Conservation (phyloP, 148 eudicot genomes). For the Rhododendron williamsianum region DNA sequence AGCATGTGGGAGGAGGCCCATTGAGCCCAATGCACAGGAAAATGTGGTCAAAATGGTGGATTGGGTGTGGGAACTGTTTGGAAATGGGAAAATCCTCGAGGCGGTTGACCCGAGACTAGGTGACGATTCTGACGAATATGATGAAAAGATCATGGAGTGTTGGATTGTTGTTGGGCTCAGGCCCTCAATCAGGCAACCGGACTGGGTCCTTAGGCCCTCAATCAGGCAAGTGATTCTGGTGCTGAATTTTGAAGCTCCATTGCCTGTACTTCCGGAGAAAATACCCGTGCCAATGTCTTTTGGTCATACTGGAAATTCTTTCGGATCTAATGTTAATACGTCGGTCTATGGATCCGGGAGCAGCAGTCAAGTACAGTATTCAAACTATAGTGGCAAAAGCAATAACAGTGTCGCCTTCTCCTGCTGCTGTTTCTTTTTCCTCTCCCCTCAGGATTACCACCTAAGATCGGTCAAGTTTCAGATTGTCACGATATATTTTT, state of each 20-base stretch:
- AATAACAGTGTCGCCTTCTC: not conserved
- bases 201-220: not conserved
- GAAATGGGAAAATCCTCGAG: conserved; percentile 17
- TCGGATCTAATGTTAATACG: not conserved
- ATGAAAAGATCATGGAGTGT: conserved; percentile 9
- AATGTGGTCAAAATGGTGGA: conserved; percentile 14
- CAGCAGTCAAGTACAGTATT: conserved; percentile 6
- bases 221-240: conserved; percentile 24
- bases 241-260: conserved; percentile 20
- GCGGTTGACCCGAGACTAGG: conserved; percentile 10
- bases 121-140: too few species aligned
- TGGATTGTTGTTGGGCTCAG: conserved; percentile 18
- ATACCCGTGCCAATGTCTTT: conserved; percentile 19
- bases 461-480: not conserved
- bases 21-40: conserved; percentile 3
- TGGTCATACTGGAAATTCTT: not conserved
- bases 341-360: not conserved
- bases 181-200: not conserved
- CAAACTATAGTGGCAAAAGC: not conserved
- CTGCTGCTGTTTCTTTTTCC: not conserved
- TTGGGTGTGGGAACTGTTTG: conserved; percentile 33
- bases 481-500: not conserved
- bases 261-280: conserved; percentile 13
- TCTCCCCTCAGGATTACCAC: not conserved
- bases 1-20: conserved; percentile 22